Evolutionary conservation across 192 early-diverging fungal genomes (phyloP).

Genomic region (Coemansia brasiliensis): DNA sequence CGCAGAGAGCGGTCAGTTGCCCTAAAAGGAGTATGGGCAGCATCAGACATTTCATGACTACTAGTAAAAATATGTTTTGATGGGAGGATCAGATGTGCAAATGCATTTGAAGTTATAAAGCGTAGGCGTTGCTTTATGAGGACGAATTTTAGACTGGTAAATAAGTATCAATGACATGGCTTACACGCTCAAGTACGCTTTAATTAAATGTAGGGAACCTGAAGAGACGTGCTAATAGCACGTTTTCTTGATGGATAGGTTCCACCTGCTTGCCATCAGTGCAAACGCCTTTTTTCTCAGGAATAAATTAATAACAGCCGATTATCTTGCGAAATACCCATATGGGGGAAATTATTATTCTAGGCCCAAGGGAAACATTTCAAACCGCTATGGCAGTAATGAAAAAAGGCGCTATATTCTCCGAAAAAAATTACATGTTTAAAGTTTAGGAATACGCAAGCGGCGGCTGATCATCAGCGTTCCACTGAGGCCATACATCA

Average conservation of each 20-base stretch:
- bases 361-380: constrained; percentile 1
- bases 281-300: too few relatives aligned
- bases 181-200: neutral
- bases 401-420: constrained; percentile 4
- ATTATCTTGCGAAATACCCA: too few relatives aligned
- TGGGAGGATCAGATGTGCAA: neutral
- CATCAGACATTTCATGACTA: constrained; percentile 24
- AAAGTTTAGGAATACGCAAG: constrained; percentile 71
- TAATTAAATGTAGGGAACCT: constrained; percentile 4
- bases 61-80: neutral
- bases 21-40: constrained; percentile 20
- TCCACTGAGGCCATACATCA: constrained; percentile 76
- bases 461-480: constrained; percentile 79
- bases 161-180: neutral
- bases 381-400: neutral
- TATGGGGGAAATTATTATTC: too few relatives aligned
- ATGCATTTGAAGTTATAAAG: too few relatives aligned
- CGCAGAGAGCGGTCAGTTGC: constrained; percentile 9
- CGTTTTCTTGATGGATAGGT: neutral
- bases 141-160: neutral
- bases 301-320: too few relatives aligned
- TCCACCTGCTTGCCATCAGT: constrained; percentile 5
- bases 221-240: neutral
- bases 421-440: constrained; percentile 18
- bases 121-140: constrained; percentile 2